Conservation (phyloP, 768 basidiomycete genomes). For the Leccinum longicurvipes region DNA sequence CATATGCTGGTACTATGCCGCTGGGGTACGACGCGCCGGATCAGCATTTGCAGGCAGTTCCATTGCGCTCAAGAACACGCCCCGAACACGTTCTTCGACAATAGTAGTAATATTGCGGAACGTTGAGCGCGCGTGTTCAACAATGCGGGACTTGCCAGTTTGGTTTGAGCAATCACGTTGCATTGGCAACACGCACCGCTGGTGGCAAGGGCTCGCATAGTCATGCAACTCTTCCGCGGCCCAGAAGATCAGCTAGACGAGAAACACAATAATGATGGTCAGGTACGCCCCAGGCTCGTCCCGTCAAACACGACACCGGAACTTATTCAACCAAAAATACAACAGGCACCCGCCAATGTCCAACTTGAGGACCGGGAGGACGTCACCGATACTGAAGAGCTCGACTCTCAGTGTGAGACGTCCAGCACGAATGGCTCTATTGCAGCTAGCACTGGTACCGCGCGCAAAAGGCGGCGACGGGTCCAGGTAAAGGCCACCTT, state of each 20-base stretch:
- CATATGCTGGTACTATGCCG: no score
- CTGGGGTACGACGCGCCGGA: no score
- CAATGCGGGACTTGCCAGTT: no score
- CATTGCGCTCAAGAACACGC: no score
- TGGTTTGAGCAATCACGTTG: no score
- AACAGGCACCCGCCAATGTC: conserved; percentile 1
- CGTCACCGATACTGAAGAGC: conserved; percentile 18
- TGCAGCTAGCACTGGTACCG: conserved; percentile 4
- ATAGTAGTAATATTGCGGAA: no score
- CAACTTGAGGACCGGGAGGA: conserved; percentile 36
- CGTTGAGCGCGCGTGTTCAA: no score
- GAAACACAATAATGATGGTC: neutral
- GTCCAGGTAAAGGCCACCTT: conserved; percentile 18
- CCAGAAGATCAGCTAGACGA: conserved; percentile 1
- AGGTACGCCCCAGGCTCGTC: conserved; percentile 7
- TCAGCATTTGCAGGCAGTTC: no score
- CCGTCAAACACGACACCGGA: neutral
- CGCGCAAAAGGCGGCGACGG: conserved; percentile 30
- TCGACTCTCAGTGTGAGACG: conserved; percentile 7
- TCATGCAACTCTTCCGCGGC: conserved; percentile 13
- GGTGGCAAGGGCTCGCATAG: no score
- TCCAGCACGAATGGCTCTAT: conserved; percentile 7
- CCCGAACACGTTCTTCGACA: no score
- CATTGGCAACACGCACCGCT: no score
- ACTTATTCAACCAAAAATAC: neutral